Conservation (phyloP, 1,284 basidiomycete species). For the Fomitopsis schrenkii region DNA sequence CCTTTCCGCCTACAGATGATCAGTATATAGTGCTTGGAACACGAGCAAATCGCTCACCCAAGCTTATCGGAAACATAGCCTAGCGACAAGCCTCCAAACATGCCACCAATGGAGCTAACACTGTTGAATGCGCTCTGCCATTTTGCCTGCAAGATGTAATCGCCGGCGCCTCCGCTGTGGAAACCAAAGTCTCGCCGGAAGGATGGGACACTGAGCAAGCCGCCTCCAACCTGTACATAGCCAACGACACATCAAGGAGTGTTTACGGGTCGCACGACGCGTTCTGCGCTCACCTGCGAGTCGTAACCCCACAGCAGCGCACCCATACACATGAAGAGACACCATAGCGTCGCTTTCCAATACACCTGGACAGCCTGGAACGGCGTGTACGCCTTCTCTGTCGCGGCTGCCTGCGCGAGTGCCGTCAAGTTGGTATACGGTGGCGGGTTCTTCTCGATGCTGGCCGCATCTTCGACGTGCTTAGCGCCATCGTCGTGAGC, state of each 20-base stretch:
- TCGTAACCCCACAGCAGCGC: conserved; percentile 10
- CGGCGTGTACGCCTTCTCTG: conserved; percentile 3
- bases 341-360: conserved; percentile 9
- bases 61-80: conserved; percentile 10
- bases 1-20: conserved; percentile 4
- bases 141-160: conserved; percentile 4
- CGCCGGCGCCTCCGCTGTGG: background rate
- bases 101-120: conserved; percentile 8
- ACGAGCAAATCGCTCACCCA: background rate
- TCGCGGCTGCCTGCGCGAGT: conserved; percentile 7
- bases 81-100: conserved; percentile 9
- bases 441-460: conserved; percentile 3
- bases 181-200: conserved; percentile 9
- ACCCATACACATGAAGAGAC: conserved; percentile 12
- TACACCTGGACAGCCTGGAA: conserved; percentile 6
- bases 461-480: conserved; percentile 5
- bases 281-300: conserved; percentile 4
- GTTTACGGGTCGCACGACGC: background rate
- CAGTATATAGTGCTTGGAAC: background rate
- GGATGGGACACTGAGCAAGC: conserved; percentile 8
- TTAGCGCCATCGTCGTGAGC: background rate
- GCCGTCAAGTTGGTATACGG: conserved; percentile 4
- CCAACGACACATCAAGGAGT: background rate
- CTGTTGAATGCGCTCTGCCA: conserved; percentile 12
- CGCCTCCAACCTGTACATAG: conserved; percentile 3